phyloP scores from a whole-genome alignment of 2,329 filamentous ascomycete genomes.

The Colletotrichum liriopes region DNA sequence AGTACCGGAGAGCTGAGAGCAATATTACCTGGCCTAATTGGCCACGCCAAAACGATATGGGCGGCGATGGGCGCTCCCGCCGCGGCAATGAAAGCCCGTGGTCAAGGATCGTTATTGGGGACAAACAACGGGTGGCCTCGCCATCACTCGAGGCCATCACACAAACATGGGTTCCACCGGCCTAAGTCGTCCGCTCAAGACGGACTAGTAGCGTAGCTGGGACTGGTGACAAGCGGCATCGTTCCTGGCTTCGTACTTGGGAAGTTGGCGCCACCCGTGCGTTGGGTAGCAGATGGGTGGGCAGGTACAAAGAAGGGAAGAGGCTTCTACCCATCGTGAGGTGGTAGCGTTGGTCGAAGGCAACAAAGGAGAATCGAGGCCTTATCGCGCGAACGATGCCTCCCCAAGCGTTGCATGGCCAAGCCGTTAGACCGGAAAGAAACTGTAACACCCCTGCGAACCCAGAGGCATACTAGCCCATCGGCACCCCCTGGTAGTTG shows the following conservation, averaged over 20 bases:
- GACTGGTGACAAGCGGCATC: constrained; percentile 40
- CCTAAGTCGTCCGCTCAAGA: constrained; percentile 29
- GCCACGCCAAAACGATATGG: constrained; percentile 24
- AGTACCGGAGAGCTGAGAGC: constrained; percentile 33
- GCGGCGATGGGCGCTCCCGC: constrained; percentile 19
- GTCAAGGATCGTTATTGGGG: constrained; percentile 5
- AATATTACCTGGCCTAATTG: constrained; percentile 32
- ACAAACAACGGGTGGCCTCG: constrained; percentile 28
- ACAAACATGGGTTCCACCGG: constrained; percentile 24
- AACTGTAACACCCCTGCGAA: constrained; percentile 30
- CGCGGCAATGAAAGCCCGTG: constrained; percentile 27
- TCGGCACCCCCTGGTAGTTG: constrained; percentile 13
- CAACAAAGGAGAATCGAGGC: constrained; percentile 33
- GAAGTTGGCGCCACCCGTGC: constrained; percentile 38
- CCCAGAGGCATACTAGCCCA: constrained; percentile 1
- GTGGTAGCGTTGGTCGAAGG: constrained; percentile 24
- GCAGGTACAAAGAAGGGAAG: constrained; percentile 31
- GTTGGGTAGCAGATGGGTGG: constrained; percentile 27
- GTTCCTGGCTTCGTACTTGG: constrained; percentile 20
- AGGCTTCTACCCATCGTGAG: constrained; percentile 29
- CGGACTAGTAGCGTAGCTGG: constrained; percentile 29
- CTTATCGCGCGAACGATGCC: constrained; percentile 30
- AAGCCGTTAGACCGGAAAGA: constrained; percentile 37
- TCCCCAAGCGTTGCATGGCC: constrained; percentile 39
- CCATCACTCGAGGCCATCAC: constrained; percentile 15